Conservation (phyloP, 805 yeast genomes). For the Myxozyma sirexii region DNA sequence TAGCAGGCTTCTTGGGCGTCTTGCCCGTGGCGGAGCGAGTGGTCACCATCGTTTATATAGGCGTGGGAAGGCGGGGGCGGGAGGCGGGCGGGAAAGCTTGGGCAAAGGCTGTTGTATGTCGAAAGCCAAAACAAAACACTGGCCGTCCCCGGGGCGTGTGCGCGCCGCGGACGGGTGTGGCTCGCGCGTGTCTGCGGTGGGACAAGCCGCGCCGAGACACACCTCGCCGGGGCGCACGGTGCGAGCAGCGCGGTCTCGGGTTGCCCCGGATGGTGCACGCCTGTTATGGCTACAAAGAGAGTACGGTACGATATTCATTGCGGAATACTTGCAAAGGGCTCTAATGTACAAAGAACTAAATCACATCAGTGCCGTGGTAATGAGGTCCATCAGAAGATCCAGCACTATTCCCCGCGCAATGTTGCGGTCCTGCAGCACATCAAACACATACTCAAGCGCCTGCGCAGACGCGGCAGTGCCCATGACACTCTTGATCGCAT, state of each 20-base stretch:
- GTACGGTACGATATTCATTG: too few relatives aligned
- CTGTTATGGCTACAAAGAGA: too few relatives aligned
- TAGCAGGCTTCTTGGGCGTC: slow-evolving; percentile 21
- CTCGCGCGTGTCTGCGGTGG: neutral
- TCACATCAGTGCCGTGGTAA: slow-evolving; percentile 28
- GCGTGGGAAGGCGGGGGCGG: neutral
- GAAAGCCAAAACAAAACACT: neutral
- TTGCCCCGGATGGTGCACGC: neutral
- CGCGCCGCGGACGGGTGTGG: neutral
- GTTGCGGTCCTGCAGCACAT: slow-evolving; percentile 34
- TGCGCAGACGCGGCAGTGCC: slow-evolving; percentile 36
- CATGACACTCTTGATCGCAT: slow-evolving; percentile 34
- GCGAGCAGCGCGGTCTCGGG: neutral
- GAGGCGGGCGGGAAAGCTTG: neutral
- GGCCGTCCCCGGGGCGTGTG: neutral
- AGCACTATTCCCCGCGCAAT: slow-evolving; percentile 35
- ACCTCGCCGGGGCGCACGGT: slow-evolving; percentile 9
- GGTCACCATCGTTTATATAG: slow-evolving; percentile 16
- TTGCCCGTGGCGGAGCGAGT: slow-evolving; percentile 30
- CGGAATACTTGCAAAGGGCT: too few relatives aligned
- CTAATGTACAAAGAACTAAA: slow-evolving; percentile 1
- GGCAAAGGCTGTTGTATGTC: neutral
- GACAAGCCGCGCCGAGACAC: neutral
- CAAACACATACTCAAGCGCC: slow-evolving; percentile 36
- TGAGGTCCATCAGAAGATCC: slow-evolving; percentile 31